Evolutionary conservation across 129 eudicot genomes (phyloP).

Genomic region (Heracleum sosnowskyi): DNA sequence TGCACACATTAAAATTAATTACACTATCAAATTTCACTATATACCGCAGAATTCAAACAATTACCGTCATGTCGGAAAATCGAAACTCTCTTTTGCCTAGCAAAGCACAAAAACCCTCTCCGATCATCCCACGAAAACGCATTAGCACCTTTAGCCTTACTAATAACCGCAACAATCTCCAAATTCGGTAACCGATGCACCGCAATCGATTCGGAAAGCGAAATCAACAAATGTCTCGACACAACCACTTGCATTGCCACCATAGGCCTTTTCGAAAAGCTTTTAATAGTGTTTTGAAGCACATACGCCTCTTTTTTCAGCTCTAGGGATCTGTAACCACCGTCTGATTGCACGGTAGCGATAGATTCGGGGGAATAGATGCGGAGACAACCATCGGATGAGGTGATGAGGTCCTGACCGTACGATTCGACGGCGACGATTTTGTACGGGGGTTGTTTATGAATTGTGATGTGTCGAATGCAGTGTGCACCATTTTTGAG

Average conservation of each 20-base stretch:
- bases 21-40: not conserved
- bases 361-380: constrained; percentile 69
- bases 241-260: constrained; percentile 54
- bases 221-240: constrained; percentile 61
- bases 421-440: constrained; percentile 9
- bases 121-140: constrained; percentile 72
- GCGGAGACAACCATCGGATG: constrained; percentile 71
- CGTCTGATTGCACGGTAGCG: constrained; percentile 16
- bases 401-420: constrained; percentile 53
- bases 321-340: constrained; percentile 25
- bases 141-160: constrained; percentile 90
- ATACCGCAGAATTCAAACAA: not conserved
- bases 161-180: constrained; percentile 66
- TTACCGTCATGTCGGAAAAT: constrained; percentile 79
- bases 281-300: constrained; percentile 49
- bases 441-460: not conserved
- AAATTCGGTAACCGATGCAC: constrained; percentile 65
- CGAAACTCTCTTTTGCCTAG: constrained; percentile 72
- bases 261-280: constrained; percentile 62
- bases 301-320: constrained; percentile 54
- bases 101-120: constrained; percentile 76
- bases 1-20: not conserved
- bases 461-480: constrained; percentile 4
- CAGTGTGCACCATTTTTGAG: constrained; percentile 4
- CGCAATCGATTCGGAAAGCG: constrained; percentile 73